Conservation (phyloP, 2,329 filamentous ascomycete species). For the Monascus ruber region DNA sequence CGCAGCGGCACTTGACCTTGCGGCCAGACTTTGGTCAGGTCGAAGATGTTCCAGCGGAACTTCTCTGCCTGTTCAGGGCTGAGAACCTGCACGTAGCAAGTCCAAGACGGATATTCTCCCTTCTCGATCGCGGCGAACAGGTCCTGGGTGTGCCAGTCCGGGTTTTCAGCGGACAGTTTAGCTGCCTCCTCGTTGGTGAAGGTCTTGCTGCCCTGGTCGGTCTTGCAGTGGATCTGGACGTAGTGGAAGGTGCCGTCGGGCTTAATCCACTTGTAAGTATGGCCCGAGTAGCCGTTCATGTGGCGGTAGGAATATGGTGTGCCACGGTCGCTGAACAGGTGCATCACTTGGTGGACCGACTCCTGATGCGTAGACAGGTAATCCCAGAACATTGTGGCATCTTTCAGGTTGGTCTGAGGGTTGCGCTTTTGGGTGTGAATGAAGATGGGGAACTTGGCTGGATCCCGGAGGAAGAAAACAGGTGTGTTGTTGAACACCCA, state of each 20-base stretch:
- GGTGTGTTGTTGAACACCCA: constrained; percentile 64
- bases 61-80: constrained; percentile 51
- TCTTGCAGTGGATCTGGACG: constrained; percentile 53
- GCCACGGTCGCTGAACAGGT: constrained; percentile 54
- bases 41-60: constrained; percentile 54
- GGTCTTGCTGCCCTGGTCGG: constrained; percentile 51
- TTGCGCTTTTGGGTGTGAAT: constrained; percentile 68
- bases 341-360: constrained; percentile 53
- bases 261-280: constrained; percentile 58
- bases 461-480: constrained; percentile 64
- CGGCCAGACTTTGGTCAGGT: constrained; percentile 60
- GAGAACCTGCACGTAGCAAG: constrained; percentile 52
- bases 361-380: constrained; percentile 52
- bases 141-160: constrained; percentile 53
- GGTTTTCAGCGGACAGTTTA: constrained; percentile 45
- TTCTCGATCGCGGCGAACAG: constrained; percentile 52
- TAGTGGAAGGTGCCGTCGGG: constrained; percentile 56
- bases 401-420: constrained; percentile 56
- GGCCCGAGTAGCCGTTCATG: constrained; percentile 58
- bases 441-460: constrained; percentile 61
- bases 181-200: constrained; percentile 48
- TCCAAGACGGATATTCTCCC: constrained; percentile 53
- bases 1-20: constrained; percentile 51
- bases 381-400: constrained; percentile 62
- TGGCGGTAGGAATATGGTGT: constrained; percentile 54